Evolutionary conservation across 2,329 filamentous ascomycete species (phyloP), one percentile per base, ranked within the genome.

Genomic region (Diaporthe citrichinensis): DNA sequence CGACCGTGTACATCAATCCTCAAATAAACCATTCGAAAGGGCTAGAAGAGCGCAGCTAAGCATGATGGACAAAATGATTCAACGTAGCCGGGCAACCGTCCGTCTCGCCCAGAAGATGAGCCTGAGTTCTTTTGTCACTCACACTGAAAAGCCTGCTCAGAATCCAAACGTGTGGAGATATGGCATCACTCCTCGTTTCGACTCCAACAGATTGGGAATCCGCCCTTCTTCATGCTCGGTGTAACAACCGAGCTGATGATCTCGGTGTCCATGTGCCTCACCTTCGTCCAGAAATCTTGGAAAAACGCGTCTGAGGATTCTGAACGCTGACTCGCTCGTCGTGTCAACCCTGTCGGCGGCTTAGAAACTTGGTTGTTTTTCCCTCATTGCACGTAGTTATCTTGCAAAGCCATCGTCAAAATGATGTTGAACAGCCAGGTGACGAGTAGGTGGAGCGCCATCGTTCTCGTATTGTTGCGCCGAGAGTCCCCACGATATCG

Each of bases 251-350:
- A 68, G 62, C 28, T 51, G 28, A 23, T 51, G 25, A n/a, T 68
- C 28, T 36, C 28, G 44, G 31, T n/a, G 31, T 39, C 62, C 46
- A 68, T 31, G 31, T 53, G 62, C 62, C 31, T 53, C 31, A 53
- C 31, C 31, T 68, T n/a, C 14, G 14, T 17, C 46, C 23, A 28
- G 12, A 53, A 53, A 68, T 39, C 62, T 53, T 39, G 62, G 46
- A 53, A 53, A 39, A 9, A 51, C 10, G 31, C 23, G 62, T 68
- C 31, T 51, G 62, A 36, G 44, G 62, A 25, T 25, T 39, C n/a
- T 53, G 62, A 39, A 39, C 31, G 46, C 62, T 68, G 62, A 68
- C 46, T 68, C 62, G 46, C 44, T 68, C 31, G 12, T 25, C 44
- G 4, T 9, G 2, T 28, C 41, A 67, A n/a, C 62, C 62, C 31